A percentile compares a stretch with the other conserved stretches of the same genome.
Conservation (phyloP, 2,329 filamentous ascomycete species). For the Ophiosphaerella herpotricha region DNA sequence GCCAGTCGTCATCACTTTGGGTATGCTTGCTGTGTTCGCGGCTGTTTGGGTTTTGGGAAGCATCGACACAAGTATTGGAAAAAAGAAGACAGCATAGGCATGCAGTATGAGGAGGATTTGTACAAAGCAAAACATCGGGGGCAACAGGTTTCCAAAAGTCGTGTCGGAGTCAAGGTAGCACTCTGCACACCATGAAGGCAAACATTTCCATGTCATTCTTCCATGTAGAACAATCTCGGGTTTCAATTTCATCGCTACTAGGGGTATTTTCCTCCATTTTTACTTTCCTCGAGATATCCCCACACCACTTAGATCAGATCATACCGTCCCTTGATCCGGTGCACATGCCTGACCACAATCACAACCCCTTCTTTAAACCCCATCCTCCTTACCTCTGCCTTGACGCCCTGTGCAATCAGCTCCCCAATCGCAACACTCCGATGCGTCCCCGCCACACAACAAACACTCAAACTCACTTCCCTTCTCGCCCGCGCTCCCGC, state of each 20-base stretch:
- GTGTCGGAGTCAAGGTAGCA: slow-evolving; percentile 2
- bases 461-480: slow-evolving; percentile 25
- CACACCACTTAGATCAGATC: slow-evolving; percentile 24
- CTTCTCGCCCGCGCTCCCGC: not conserved
- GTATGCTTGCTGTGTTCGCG: slow-evolving; percentile 73
- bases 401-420: slow-evolving; percentile 27
- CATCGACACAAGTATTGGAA: slow-evolving; percentile 80
- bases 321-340: slow-evolving; percentile 25
- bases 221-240: slow-evolving; percentile 28
- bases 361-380: slow-evolving; percentile 18
- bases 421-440: slow-evolving; percentile 39
- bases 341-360: slow-evolving; percentile 33
- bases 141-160: slow-evolving; percentile 3
- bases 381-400: slow-evolving; percentile 15
- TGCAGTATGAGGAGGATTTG: not conserved
- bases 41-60: slow-evolving; percentile 75
- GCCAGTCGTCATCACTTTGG: slow-evolving; percentile 78
- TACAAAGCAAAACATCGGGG: slow-evolving; percentile 1
- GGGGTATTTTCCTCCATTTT: not conserved
- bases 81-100: slow-evolving; percentile 50
- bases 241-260: slow-evolving; percentile 6
- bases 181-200: slow-evolving; percentile 5
- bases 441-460: slow-evolving; percentile 36
- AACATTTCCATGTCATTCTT: slow-evolving; percentile 6
- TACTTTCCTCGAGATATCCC: not conserved